A percentile compares a stretch with the other conserved stretches of the same genome.
Conservation (phyloP, 179 eudicot genomes). For the Patellifolia procumbens region DNA sequence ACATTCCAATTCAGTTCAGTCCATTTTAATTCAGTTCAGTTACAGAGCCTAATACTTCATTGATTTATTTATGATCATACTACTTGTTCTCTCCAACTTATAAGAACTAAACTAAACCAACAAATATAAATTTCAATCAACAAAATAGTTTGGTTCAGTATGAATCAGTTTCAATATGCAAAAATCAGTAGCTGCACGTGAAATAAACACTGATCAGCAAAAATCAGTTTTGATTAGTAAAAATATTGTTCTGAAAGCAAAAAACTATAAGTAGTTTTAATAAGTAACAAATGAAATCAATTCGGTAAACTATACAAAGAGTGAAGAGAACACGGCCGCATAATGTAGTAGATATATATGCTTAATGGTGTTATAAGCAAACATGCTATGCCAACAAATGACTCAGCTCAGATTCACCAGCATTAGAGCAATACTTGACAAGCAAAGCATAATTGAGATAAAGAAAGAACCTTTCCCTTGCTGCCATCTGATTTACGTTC, state of each 20-base stretch:
- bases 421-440: neutral
- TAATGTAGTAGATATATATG: neutral
- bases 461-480: constrained; percentile 67
- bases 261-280: neutral
- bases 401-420: constrained; percentile 8
- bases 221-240: neutral
- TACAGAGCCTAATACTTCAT: too few relatives aligned
- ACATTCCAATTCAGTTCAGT: too few relatives aligned
- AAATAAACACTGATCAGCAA: neutral
- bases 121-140: too few relatives aligned
- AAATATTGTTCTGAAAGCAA: neutral
- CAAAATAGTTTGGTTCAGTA: too few relatives aligned
- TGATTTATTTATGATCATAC: too few relatives aligned
- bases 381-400: neutral
- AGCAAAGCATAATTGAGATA: neutral
- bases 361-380: neutral
- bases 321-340: neutral
- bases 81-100: too few relatives aligned
- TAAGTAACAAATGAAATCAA: neutral
- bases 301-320: neutral
- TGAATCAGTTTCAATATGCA: neutral
- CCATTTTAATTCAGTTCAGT: too few relatives aligned
- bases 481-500: constrained; percentile 70
- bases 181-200: neutral
- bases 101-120: too few relatives aligned